Evolutionary conservation across 805 yeast genomes (phyloP).

Genomic region (Scheffersomyces coipomensis): DNA sequence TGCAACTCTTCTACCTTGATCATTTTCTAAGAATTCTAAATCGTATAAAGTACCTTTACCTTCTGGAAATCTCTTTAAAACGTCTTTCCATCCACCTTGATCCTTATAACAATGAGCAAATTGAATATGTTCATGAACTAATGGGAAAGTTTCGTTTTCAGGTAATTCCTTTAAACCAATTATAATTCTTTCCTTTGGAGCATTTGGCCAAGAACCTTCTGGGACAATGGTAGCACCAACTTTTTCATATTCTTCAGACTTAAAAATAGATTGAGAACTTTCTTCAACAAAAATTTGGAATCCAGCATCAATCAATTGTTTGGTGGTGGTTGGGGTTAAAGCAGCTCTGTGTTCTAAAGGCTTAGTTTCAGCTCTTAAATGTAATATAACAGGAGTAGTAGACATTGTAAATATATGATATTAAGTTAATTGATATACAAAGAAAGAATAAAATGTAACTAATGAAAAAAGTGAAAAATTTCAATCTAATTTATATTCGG

Average conservation of each 20-base stretch:
- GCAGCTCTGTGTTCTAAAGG: slow-evolving; percentile 98
- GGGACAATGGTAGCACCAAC: slow-evolving; percentile 90
- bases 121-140: slow-evolving; percentile 94
- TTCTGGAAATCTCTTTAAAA: slow-evolving; percentile 79
- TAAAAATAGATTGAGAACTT: slow-evolving; percentile 78
- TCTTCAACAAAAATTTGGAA: slow-evolving; percentile 88
- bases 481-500: too few relatives aligned
- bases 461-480: too few relatives aligned
- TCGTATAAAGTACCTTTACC: slow-evolving; percentile 93
- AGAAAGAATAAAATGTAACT: too few relatives aligned
- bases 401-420: slow-evolving; percentile 4
- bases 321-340: slow-evolving; percentile 87
- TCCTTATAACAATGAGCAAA: slow-evolving; percentile 98
- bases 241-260: slow-evolving; percentile 67
- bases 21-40: slow-evolving; percentile 91
- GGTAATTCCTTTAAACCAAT: slow-evolving; percentile 95
- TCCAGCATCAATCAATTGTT: slow-evolving; percentile 80
- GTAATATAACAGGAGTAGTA: slow-evolving; percentile 56
- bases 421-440: not conserved
- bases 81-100: slow-evolving; percentile 97
- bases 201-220: slow-evolving; percentile 87
- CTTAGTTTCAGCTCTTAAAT: slow-evolving; percentile 95
- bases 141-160: slow-evolving; percentile 84
- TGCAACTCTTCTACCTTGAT: slow-evolving; percentile 96
- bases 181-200: slow-evolving; percentile 88